Base-by-base conservation (phyloP, 495 filamentous ascomycete genomes). In the Jackrogersella minutella region DNA sequence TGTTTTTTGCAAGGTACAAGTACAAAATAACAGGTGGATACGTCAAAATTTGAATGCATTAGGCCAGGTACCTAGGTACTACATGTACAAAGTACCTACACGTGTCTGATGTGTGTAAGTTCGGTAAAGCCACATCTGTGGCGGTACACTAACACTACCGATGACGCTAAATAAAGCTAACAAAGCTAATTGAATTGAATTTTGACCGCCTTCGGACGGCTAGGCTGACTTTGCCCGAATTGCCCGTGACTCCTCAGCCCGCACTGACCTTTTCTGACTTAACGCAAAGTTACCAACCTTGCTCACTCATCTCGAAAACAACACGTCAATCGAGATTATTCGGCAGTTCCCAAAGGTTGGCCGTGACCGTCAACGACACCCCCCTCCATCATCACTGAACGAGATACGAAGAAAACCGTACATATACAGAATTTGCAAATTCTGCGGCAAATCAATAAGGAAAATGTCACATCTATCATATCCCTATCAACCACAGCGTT, bases 321-420 rank as follows among this genome's bases (percentile, higher is more conserved):
- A 69, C 66, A 69, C 66, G 54, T 69, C 50, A 69, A 69, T 69
- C 60, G 17, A 59, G 39, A 22, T 64, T 47, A 59, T 47, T 69
- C 66, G 66, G 40, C 50, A 60, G 19, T 60, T 69, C 57, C 55
- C 22, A 50, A 58, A 33, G 31, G 46, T n/a, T n/a, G 54, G 24
- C 41, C n/a, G n/a, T n/a, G n/a, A n/a, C 24, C 31, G 36, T 54
- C 59, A 51, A 64, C 66, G 34, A 51, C 49, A 52, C 40, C 59
- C 11, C 33, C 33, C 46, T 39, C 33, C 7, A 50, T n/a, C 28
- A 44, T 46, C n/a, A 24, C 34, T 21, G 3, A 7, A 30, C 26
- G 21, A 60, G 50, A 37, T 24, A 41, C 41, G 21, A 52, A 7
- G 34, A 46, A 47, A 31, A 13, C 30, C 51, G 61, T 58, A 51